These are phyloP conservation scores for Ophiostoma novo-ulmi DNA, from an alignment of 2,329 filamentous ascomycete genomes.

Conservation along the genomic window DNA sequence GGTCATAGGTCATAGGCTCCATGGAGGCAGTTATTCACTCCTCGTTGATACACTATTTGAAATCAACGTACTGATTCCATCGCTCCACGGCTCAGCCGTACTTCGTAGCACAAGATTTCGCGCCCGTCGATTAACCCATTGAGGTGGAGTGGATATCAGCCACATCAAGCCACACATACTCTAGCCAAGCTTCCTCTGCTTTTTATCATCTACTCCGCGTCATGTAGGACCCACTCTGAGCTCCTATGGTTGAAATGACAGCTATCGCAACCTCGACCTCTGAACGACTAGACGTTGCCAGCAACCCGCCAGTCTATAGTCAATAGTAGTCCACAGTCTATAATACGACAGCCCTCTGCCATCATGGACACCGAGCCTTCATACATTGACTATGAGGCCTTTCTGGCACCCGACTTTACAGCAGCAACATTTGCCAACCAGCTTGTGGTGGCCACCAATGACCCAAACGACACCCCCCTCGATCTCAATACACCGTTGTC, in stretches of 20 bases:
- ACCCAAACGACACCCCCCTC: conserved; percentile 79
- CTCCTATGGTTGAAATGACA: not conserved
- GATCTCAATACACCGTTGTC: conserved; percentile 93
- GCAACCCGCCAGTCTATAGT: conserved; percentile 30
- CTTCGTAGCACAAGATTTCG: not conserved
- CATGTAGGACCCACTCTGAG: not conserved
- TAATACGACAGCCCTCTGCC: not conserved
- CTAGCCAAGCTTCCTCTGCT: not conserved
- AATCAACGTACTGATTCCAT: not conserved
- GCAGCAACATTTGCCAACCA: conserved; percentile 79
- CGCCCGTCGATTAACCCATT: too few relatives aligned
- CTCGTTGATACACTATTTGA: not conserved
- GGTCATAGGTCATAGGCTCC: not conserved
- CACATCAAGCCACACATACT: not conserved
- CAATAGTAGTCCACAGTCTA: conserved; percentile 24
- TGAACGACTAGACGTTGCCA: not conserved
- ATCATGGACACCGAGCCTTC: conserved; percentile 52
- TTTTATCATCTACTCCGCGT: not conserved
- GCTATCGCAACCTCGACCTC: not conserved
- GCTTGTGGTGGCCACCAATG: conserved; percentile 85
- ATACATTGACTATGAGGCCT: conserved; percentile 94
- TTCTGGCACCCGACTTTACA: conserved; percentile 77
- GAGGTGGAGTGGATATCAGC: not conserved
- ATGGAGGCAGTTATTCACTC: not conserved
- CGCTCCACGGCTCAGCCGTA: not conserved